Conservation (phyloP, 164 flowering plant genomes). For the Berberis vulgaris region DNA sequence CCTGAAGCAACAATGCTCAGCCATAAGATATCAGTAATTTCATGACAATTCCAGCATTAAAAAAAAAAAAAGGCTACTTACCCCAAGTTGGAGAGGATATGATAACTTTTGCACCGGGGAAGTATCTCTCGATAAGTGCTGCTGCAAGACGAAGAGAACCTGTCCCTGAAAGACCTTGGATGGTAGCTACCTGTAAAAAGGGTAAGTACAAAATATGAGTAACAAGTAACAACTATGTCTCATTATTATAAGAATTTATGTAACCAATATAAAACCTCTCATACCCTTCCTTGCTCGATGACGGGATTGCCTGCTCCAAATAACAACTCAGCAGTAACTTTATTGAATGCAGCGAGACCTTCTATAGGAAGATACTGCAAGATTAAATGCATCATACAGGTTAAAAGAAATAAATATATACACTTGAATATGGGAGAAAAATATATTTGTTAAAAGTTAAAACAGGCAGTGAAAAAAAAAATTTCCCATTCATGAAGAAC, state of each 20-base stretch:
- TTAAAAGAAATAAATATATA: neutral
- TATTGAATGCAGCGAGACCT: conserved; percentile 95
- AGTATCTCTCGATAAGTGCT: conserved; percentile 84
- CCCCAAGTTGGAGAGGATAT: conserved; percentile 99
- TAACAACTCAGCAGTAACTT: conserved; percentile 82
- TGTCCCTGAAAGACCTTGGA: conserved; percentile 98
- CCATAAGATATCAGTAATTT: conserved; percentile 5
- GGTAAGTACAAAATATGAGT: neutral
- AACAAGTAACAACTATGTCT: too few relatives aligned
- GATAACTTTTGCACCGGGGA: conserved; percentile 81
- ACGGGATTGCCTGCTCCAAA: conserved; percentile 82
- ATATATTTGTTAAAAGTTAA: too few relatives aligned
- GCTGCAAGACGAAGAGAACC: conserved; percentile 98
- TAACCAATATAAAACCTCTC: conserved; percentile 11
- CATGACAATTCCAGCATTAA: neutral
- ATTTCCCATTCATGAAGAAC: conserved; percentile 4
- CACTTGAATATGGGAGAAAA: neutral
- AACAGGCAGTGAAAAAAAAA: neutral
- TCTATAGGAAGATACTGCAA: conserved; percentile 98
- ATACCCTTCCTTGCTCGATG: conserved; percentile 70
- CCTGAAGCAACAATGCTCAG: conserved; percentile 37
- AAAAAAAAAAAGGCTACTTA: conserved; percentile 22
- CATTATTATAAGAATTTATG: too few relatives aligned
- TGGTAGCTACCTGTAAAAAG: conserved; percentile 74
- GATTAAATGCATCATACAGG: neutral